Conservation (phyloP, 2,329 filamentous ascomycete genomes). For the Colletotrichum caudatum region DNA sequence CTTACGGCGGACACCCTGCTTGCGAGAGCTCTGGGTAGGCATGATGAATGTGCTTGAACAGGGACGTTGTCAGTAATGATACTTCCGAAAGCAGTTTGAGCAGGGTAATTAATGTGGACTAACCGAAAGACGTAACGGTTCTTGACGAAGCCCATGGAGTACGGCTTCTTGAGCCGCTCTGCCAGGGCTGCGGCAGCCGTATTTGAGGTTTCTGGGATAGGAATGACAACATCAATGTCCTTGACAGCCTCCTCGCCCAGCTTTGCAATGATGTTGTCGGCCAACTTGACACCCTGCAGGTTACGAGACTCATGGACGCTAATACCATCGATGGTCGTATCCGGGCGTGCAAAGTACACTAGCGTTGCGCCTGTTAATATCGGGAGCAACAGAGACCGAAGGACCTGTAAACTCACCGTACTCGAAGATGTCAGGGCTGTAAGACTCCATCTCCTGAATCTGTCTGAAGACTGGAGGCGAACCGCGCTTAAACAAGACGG, state of each 20-base stretch:
- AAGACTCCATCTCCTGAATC: conserved; percentile 74
- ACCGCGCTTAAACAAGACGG: conserved; percentile 87
- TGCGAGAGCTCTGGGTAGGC: conserved; percentile 80
- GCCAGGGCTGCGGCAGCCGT: conserved; percentile 83
- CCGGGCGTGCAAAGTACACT: conserved; percentile 89
- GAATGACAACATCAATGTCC: conserved; percentile 87
- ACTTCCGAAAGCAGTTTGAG: background rate
- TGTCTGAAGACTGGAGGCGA: conserved; percentile 79
- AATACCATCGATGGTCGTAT: conserved; percentile 87
- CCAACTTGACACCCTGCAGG: conserved; percentile 87
- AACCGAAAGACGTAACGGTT: conserved; percentile 65
- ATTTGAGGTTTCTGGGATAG: conserved; percentile 79
- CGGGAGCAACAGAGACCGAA: background rate
- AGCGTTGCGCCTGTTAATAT: conserved; percentile 62
- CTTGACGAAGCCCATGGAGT: conserved; percentile 87
- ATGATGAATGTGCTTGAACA: conserved; percentile 78
- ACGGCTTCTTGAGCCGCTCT: conserved; percentile 80
- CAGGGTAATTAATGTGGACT: background rate
- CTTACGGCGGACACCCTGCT: conserved; percentile 91
- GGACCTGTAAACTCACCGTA: background rate
- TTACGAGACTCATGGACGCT: conserved; percentile 86
- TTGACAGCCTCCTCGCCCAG: conserved; percentile 77
- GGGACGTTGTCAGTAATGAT: background rate
- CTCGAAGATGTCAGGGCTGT: conserved; percentile 87
- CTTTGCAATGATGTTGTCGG: conserved; percentile 75